These are phyloP conservation scores for Immersiella caudata DNA, from an alignment of 495 filamentous ascomycete species.

Conservation along the genomic window DNA sequence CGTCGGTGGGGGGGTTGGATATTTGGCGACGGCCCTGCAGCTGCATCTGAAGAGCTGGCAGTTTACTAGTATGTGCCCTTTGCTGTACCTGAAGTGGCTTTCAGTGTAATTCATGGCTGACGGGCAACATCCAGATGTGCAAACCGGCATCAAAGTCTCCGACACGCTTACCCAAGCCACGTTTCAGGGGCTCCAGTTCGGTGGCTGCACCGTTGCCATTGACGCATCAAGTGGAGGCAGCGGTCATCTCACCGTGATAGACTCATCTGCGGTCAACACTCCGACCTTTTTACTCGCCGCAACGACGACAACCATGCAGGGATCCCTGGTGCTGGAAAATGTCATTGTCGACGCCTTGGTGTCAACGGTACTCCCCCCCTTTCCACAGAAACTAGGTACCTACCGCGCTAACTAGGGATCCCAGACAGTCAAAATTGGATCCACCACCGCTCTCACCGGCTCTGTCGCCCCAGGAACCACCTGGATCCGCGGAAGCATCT, in stretches of 20 bases:
- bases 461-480: constrained; percentile 23
- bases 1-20: constrained; percentile 52
- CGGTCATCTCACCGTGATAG: constrained; percentile 43
- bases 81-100: not conserved
- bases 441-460: constrained; percentile 26
- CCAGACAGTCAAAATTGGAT: constrained; percentile 28
- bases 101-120: too few relatives aligned
- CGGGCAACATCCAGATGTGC: too few relatives aligned
- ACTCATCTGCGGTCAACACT: constrained; percentile 43
- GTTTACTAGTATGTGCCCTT: constrained; percentile 37
- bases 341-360: constrained; percentile 34
- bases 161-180: constrained; percentile 45
- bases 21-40: constrained; percentile 53
- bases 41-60: constrained; percentile 53
- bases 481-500: constrained; percentile 36
- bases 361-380: constrained; percentile 17
- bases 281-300: constrained; percentile 38
- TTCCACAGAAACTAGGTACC: not conserved
- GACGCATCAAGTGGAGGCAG: constrained; percentile 57
- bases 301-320: constrained; percentile 43
- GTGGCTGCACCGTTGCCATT: constrained; percentile 57
- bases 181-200: constrained; percentile 48
- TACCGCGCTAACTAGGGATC: too few relatives aligned
- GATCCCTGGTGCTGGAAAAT: constrained; percentile 57
- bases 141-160: constrained; percentile 45